A percentile compares a stretch with the other conserved stretches of the same genome.
Conservation (phyloP, 1,139 yeast species). For the Yamadazyma aaseri region DNA sequence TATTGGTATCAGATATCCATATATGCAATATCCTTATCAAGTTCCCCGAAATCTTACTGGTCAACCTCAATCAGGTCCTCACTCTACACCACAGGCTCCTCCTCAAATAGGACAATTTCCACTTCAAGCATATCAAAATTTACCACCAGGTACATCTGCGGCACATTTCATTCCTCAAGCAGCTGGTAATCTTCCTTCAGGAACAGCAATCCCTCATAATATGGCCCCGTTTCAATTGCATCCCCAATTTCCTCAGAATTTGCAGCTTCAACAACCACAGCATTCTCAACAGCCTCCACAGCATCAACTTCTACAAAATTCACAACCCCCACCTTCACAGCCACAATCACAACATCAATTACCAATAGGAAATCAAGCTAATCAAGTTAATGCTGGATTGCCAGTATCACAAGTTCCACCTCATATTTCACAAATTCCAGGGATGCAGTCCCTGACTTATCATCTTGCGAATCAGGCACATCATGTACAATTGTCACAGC, state of each 20-base stretch:
- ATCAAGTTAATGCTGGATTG: too few relatives aligned
- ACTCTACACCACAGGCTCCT: constrained; percentile 2
- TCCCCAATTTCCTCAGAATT: background rate
- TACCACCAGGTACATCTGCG: background rate
- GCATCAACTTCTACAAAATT: background rate
- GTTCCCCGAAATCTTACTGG: constrained; percentile 3
- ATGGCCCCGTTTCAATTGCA: background rate
- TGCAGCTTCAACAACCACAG: background rate
- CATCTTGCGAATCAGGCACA: too few relatives aligned
- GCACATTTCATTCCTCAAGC: background rate
- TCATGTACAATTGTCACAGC: too few relatives aligned
- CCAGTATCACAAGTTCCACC: background rate
- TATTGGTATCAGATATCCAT: constrained; percentile 12
- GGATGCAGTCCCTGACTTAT: too few relatives aligned
- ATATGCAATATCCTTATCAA: constrained; percentile 13
- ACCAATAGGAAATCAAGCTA: too few relatives aligned
- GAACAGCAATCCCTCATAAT: background rate
- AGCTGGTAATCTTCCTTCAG: background rate
- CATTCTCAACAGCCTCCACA: background rate
- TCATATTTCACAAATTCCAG: background rate
- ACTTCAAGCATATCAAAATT: constrained; percentile 1
- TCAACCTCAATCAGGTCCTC: constrained; percentile 1
- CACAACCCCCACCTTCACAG: too few relatives aligned
- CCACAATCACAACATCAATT: too few relatives aligned
- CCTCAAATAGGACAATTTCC: background rate